Evolutionary conservation across 176 grass and related monocot genomes (phyloP), one percentile per base, ranked within the genome.

Genomic region (sorghum (Sorghum bicolor)): DNA sequence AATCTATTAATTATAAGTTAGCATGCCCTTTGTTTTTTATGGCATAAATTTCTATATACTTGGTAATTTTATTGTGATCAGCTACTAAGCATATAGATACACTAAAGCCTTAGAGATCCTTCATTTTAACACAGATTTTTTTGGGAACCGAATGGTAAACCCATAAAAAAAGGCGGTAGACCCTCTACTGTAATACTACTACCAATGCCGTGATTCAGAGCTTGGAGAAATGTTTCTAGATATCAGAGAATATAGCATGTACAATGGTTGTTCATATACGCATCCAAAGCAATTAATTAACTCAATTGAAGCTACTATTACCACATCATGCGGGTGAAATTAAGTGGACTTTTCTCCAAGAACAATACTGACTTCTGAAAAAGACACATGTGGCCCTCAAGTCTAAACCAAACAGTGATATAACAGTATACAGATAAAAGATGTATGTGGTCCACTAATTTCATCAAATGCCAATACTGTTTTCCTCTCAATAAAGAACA

Each of bases 351-450:
- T 80, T 63, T 62, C 39, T 80, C 39, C 45, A 24, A 60, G 57
- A 72, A 24, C 37, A 73, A 37, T 80, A 52, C n/a, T 67, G 30
- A 39, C 65, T 14, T 80, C 24, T 55, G 68, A 81, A 52, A 67
- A 58, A 60, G 78, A 75, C 78, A 4, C 24, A 43, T 75, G 78
- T 26, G 44, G 33, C 41, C 65, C 65, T 71, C 64, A 29, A 39
- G 28, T 48, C 72, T 28, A 25, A 32, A 70, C 79, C 30, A 87
- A 73, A 62, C 20, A 44, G 65, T 34, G 53, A 57, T n/a, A 41
- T 55, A 36, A 36, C 34, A 34, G 34, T 34, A 34, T 34, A 36
- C 9, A 22, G 26, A 87, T 47, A 45, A 61, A 75, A 82, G 71
- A 76, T 11, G 10, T 5, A 19, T 61, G 28, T 48, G 75, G n/a